Evolutionary conservation across 1,284 basidiomycete species (phyloP).

Genomic region (Leccinum angustisporum): DNA sequence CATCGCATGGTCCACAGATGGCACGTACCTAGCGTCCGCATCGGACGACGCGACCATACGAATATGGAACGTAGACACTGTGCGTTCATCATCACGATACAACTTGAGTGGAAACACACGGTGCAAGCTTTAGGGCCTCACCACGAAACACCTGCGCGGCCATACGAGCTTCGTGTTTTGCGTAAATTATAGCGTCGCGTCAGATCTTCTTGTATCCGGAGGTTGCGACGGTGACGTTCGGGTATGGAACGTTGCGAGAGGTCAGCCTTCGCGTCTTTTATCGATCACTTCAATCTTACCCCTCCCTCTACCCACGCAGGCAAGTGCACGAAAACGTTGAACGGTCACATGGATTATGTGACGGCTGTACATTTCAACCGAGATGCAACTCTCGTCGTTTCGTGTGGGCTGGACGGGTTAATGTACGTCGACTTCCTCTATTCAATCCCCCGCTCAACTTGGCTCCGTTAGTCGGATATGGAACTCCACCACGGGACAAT

Average conservation of each 20-base stretch:
- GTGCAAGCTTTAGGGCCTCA: conserved; percentile 52
- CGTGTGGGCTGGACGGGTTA: conserved; percentile 88
- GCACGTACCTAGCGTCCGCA: conserved; percentile 79
- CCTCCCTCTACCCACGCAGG: conserved; percentile 42
- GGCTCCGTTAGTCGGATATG: conserved; percentile 76
- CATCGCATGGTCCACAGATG: conserved; percentile 84
- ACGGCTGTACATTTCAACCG: conserved; percentile 92
- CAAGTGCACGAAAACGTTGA: conserved; percentile 78
- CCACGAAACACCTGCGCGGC: conserved; percentile 67
- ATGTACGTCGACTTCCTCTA: conserved; percentile 72
- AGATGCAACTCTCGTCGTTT: conserved; percentile 90
- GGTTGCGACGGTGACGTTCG: conserved; percentile 90
- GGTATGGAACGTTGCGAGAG: conserved; percentile 87
- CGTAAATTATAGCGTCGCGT: conserved; percentile 85
- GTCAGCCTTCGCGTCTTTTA: conserved; percentile 36
- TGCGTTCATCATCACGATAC: conserved; percentile 38
- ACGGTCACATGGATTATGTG: conserved; percentile 94
- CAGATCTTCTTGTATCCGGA: conserved; percentile 88
- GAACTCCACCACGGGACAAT: conserved; percentile 91
- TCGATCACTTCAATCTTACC: neutral
- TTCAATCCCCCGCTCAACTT: conserved; percentile 3
- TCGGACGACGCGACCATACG: conserved; percentile 87
- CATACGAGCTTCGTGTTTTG: conserved; percentile 92
- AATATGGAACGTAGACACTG: conserved; percentile 83
- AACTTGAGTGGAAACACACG: neutral